Base-by-base conservation (phyloP, 1,284 basidiomycete species). In the Ceratobasidium sp. region DNA sequence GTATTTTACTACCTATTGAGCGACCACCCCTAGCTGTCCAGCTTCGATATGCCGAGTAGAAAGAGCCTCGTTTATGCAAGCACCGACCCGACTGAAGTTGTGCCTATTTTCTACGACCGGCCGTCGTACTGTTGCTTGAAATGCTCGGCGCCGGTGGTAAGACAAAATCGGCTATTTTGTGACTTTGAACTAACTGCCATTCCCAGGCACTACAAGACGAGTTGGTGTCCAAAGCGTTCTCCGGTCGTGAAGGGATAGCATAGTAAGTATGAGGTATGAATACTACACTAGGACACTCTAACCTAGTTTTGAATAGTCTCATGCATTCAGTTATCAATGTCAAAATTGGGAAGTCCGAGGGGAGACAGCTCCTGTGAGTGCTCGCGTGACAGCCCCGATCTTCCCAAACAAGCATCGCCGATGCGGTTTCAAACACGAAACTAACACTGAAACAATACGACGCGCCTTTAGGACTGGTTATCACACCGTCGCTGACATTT, bases 211-310 rank as follows among this genome's bases (percentile, higher is more conserved):
- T 94, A n/a, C 92, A 95, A 82, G 94, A 95, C 79, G 94, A 96
- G 78, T 83, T 95, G 11, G 93, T 96, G 78, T 93, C 91, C 83
- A 95, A 95, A 81, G 84, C 92, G 0, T 96, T 96, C 84, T 91
- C 92, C 27, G 94, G 94, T 0, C 84, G 94, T 77, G 93, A 95
- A 75, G 94, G 94, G 0, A 86, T 92, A 75, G 94, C 93, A 78
- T 95, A 89, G 92, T 89, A 78, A 82, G 91, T n/a, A 19, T 51
- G 19, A 6, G 51, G 73, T 57, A 15, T 24, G 15, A n/a, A 15
- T 66, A 33, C 45, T 45, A 44, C 60, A 29, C 63, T 29, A 41
- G 71, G 45, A 50, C 60, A 41, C 56, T 33, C n/a, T 56, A 57
- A 36, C 66, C 31, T 9, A 41, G 9, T 22, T 33, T 50, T 54